Evolutionary conservation across 441 rosid species (phyloP).

Genomic region (Populus hybrid): DNA sequence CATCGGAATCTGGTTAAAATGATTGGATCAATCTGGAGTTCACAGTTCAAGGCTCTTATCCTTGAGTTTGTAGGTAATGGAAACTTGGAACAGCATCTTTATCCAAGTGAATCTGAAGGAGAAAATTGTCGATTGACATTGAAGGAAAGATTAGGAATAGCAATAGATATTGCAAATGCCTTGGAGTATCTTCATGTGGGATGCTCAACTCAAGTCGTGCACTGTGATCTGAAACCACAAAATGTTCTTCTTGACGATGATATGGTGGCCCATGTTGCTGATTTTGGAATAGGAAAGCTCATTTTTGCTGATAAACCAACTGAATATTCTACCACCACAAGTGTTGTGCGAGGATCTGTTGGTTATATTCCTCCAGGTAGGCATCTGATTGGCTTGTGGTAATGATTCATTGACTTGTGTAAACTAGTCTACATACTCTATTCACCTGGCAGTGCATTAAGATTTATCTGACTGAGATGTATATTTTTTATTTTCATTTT

Average conservation of each 20-base stretch:
- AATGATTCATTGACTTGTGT: not conserved
- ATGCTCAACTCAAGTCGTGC: not conserved
- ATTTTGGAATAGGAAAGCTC: conserved; percentile 1
- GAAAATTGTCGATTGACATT: not conserved
- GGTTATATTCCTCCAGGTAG: not conserved
- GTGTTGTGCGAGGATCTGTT: not conserved
- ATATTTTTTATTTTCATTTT: not conserved
- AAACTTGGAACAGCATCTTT: not conserved
- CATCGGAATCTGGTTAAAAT: not conserved
- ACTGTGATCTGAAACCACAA: conserved; percentile 3
- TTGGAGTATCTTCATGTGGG: conserved; percentile 4
- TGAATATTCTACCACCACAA: not conserved
- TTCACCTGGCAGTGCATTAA: not conserved
- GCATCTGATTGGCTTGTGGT: not conserved
- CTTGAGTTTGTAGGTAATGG: not conserved
- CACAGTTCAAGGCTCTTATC: not conserved
- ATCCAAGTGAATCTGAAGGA: not conserved
- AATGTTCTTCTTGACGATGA: not conserved
- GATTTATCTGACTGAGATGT: not conserved
- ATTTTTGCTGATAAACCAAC: not conserved
- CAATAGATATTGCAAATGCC: not conserved
- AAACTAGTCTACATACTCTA: not conserved
- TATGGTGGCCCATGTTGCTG: not conserved
- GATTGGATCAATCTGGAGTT: not conserved
- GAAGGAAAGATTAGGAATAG: conserved; percentile 3